phyloP scores from a whole-genome alignment of 371 early-diverging fungal species.

The Mortierella sp. region DNA sequence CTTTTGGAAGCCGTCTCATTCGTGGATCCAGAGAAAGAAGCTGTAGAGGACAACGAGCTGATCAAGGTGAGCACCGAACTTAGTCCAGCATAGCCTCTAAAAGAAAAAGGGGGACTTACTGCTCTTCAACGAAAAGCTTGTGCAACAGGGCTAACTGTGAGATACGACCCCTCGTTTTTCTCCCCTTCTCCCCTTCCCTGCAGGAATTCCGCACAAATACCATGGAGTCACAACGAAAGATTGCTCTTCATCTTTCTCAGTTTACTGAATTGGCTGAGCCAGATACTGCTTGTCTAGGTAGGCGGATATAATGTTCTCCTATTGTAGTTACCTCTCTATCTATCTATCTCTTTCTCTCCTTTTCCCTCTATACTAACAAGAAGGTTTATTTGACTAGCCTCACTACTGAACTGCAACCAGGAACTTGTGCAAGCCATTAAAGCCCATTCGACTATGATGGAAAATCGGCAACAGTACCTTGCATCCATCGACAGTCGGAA shows the following conservation, averaged over 20 bases:
- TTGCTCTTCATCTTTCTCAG: slow-evolving; percentile 29
- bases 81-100: too few species aligned
- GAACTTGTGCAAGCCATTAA: slow-evolving; percentile 30
- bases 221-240: slow-evolving; percentile 21
- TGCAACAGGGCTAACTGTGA: neutral
- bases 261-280: slow-evolving; percentile 9
- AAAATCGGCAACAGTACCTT: slow-evolving; percentile 2
- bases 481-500: slow-evolving; percentile 2
- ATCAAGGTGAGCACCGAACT: slow-evolving; percentile 23
- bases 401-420: slow-evolving; percentile 32
- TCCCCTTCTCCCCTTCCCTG: neutral
- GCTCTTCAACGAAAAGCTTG: neutral
- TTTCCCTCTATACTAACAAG: neutral
- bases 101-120: neutral
- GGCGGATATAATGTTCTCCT: neutral
- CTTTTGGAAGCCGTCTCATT: slow-evolving; percentile 41
- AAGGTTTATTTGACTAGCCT: slow-evolving; percentile 12
- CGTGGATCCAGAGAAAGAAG: slow-evolving; percentile 44
- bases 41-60: slow-evolving; percentile 36
- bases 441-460: slow-evolving; percentile 31
- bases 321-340: neutral
- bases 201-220: slow-evolving; percentile 46
- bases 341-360: neutral
- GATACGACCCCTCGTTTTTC: neutral
- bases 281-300: slow-evolving; percentile 34